Evolutionary conservation across 192 early-diverging fungal species (phyloP).

Genomic region (Gigaspora rosea): DNA sequence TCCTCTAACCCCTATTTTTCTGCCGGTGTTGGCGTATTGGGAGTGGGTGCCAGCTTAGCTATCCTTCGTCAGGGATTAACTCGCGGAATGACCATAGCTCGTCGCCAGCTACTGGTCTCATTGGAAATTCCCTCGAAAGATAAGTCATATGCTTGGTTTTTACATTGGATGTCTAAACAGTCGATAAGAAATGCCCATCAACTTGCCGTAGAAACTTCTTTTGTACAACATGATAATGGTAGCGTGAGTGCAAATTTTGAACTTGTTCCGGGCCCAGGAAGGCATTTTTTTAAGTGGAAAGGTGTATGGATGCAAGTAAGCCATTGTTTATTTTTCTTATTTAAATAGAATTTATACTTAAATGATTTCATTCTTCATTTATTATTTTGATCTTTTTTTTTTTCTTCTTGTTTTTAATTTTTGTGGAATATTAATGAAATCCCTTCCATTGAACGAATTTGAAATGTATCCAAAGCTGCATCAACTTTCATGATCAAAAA

Average conservation of each 20-base stretch:
- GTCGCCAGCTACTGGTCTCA: constrained; percentile 81
- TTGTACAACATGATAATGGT: constrained; percentile 89
- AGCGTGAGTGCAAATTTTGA: constrained; percentile 79
- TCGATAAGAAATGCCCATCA: constrained; percentile 61
- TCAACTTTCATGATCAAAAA: no score
- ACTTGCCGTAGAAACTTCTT: constrained; percentile 85
- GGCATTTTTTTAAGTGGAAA: constrained; percentile 80
- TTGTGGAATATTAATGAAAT: no score
- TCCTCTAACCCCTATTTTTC: constrained; percentile 90
- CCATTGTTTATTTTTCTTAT: neutral
- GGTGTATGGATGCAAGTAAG: constrained; percentile 77
- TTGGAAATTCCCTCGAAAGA: constrained; percentile 96
- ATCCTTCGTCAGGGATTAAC: constrained; percentile 72
- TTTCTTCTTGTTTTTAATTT: no score
- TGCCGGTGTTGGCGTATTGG: constrained; percentile 90
- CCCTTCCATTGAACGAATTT: neutral
- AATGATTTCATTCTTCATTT: no score
- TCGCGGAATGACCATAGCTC: constrained; percentile 67
- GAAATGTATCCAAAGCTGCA: constrained; percentile 1
- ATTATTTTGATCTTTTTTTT: no score
- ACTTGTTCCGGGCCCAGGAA: constrained; percentile 91
- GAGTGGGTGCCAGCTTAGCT: constrained; percentile 81
- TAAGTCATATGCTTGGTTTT: constrained; percentile 90
- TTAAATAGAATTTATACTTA: no score
- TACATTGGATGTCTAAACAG: constrained; percentile 85